Evolutionary conservation across 2,329 filamentous ascomycete species (phyloP).

Genomic region (Calonectria henricotiae): DNA sequence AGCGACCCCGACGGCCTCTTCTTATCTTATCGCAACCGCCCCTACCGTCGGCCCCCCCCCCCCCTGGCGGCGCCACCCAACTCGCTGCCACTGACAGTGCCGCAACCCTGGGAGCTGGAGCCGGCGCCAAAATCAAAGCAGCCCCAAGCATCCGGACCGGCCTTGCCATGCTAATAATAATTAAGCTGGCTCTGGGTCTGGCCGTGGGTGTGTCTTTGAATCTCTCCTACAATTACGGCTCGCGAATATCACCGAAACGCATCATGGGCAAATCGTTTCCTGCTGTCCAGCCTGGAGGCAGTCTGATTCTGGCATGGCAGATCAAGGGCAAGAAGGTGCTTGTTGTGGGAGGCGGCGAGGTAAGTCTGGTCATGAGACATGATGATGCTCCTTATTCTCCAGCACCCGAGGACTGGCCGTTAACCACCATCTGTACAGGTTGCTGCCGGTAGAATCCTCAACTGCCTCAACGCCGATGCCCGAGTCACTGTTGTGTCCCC

Average conservation of each 20-base stretch:
- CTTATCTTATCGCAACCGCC: slow-evolving; percentile 43
- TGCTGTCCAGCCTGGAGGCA: slow-evolving; percentile 89
- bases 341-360: slow-evolving; percentile 96
- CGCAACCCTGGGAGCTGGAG: slow-evolving; percentile 12
- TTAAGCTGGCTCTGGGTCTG: slow-evolving; percentile 30
- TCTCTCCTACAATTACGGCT: slow-evolving; percentile 34
- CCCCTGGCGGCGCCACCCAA: slow-evolving; percentile 15
- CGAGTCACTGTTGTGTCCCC: slow-evolving; percentile 90
- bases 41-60: slow-evolving; percentile 27
- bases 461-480: slow-evolving; percentile 95
- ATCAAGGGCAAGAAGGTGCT: slow-evolving; percentile 89
- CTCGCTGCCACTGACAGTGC: slow-evolving; percentile 24
- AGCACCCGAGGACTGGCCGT: background rate
- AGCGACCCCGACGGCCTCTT: background rate
- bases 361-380: slow-evolving; percentile 62
- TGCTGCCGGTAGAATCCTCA: slow-evolving; percentile 92
- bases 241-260: slow-evolving; percentile 34
- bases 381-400: slow-evolving; percentile 5
- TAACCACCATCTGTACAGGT: slow-evolving; percentile 74
- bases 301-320: slow-evolving; percentile 96
- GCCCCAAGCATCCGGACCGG: slow-evolving; percentile 26
- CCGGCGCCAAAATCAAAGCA: slow-evolving; percentile 22
- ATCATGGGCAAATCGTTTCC: slow-evolving; percentile 74
- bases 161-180: slow-evolving; percentile 30
- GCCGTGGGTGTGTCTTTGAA: slow-evolving; percentile 36